Evolutionary conservation across 768 basidiomycete genomes (phyloP), one percentile per base, ranked within the genome.

Genomic region (Mycena galericulata): DNA sequence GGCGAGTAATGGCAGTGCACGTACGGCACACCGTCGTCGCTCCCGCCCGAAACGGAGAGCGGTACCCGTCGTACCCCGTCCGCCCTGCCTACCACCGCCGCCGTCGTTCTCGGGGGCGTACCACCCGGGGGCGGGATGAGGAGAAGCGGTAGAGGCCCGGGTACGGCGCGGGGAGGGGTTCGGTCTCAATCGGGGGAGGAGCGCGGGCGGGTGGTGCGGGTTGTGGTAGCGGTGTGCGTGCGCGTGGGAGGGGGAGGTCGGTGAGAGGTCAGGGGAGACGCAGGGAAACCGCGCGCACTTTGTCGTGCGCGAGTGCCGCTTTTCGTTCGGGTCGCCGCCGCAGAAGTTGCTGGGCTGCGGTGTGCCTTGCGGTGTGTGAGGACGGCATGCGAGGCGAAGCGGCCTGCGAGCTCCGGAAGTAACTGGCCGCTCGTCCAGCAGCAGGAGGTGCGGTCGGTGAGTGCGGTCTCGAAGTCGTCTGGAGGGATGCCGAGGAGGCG

Each of bases 361-460:
- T 78, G 94, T 94, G 70, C 93, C 93, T 94, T n/a, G 81, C 86
- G 24, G 88, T 79, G 49, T 91, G 84, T 74, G 94, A 96, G 20
- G 94, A 95, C 0, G 92, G n/a, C 79, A 73, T 96, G 94, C 0
- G 90, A 84, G 7, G 89, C 89, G 69, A 90, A 94, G 68, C 89
- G 88, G 12, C 90, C 83, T 6, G 83, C 80, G 26, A 97, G 80
- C 65, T 94, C 92, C 65, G 90, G 88, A 38, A 94, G 79, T 32
- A 95, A 75, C 55, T 93, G 91, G 93, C 67, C 90, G 86, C 18
- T 90, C 88, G 71, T 87, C 90, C 65, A 97, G 87, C 62, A 97
- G 86, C 27, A 93, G 70, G 87, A 91, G n/a, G 95, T 94, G 83
- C 89, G 92, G 79, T 94, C 95, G 15, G 93, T 95, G 60, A 97